A percentile compares a stretch with the other conserved stretches of the same genome.
Evolutionary conservation across 805 yeast genomes (phyloP).

Genomic region (Jamesozyma rosinii): DNA sequence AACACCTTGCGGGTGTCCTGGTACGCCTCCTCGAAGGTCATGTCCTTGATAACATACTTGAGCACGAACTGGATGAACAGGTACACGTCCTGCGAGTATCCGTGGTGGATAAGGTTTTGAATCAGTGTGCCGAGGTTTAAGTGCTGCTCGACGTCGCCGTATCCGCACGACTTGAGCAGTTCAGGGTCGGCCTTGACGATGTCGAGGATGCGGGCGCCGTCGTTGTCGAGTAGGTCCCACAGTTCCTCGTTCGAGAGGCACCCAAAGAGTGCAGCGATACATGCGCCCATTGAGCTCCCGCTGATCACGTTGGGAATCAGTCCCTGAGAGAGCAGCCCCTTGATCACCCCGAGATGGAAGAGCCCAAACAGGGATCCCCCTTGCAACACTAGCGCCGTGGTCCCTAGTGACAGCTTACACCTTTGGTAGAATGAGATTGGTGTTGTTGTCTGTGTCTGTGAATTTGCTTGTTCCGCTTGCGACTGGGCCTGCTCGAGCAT

Average conservation of each 20-base stretch:
- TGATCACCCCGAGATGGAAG: slow-evolving; percentile 88
- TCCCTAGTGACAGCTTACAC: slow-evolving; percentile 77
- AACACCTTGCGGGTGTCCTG: slow-evolving; percentile 66
- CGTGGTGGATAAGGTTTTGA: slow-evolving; percentile 66
- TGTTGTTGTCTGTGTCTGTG: too few species aligned
- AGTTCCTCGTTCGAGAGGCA: slow-evolving; percentile 61
- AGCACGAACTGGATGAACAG: slow-evolving; percentile 67
- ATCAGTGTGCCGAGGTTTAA: slow-evolving; percentile 50
- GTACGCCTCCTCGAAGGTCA: slow-evolving; percentile 91
- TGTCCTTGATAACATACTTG: slow-evolving; percentile 60
- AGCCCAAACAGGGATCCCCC: slow-evolving; percentile 94
- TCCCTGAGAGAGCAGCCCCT: slow-evolving; percentile 65
- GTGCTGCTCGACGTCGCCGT: slow-evolving; percentile 31
- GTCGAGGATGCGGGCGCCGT: slow-evolving; percentile 30
- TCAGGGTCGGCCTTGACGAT: slow-evolving; percentile 50
- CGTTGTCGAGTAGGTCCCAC: slow-evolving; percentile 35
- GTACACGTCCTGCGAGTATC: slow-evolving; percentile 79
- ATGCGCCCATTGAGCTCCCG: slow-evolving; percentile 91
- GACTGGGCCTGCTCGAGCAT: slow-evolving; percentile 42
- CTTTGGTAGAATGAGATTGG: slow-evolving; percentile 72
- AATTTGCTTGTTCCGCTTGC: background rate
- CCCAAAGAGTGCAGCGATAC: slow-evolving; percentile 80
- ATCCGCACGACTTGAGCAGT: slow-evolving; percentile 43
- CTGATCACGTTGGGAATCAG: slow-evolving; percentile 77
- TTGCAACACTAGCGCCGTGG: slow-evolving; percentile 82